phyloP scores from a whole-genome alignment of 352 stramenopile species.

The Phytophthora europaea region DNA sequence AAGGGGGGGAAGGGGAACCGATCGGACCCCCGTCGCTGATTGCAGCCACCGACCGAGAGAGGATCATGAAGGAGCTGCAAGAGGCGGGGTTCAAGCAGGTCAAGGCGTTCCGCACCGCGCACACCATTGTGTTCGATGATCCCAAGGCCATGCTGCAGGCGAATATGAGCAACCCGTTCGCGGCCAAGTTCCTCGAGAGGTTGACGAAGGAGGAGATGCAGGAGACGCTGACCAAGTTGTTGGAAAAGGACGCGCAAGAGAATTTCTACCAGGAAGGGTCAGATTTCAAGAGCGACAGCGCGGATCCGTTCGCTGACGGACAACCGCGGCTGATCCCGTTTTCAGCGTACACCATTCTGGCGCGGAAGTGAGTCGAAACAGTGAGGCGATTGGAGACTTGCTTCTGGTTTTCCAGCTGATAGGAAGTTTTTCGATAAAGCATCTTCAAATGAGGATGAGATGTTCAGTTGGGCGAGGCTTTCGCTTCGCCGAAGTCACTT shows the following conservation, averaged over 20 bases:
- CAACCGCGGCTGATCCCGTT: constrained; percentile 40
- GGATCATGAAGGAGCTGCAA: constrained; percentile 34
- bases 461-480: constrained; percentile 21
- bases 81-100: constrained; percentile 34
- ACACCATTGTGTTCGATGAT: constrained; percentile 48
- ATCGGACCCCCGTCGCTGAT: constrained; percentile 13
- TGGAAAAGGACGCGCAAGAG: constrained; percentile 31
- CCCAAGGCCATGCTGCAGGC: constrained; percentile 32
- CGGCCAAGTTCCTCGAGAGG: constrained; percentile 40
- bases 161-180: constrained; percentile 39
- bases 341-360: constrained; percentile 33
- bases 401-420: neutral
- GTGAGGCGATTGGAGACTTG: neutral
- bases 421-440: constrained; percentile 9
- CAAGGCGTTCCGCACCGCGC: constrained; percentile 35
- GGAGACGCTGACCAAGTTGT: constrained; percentile 21
- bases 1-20: constrained; percentile 18
- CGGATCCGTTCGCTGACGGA: constrained; percentile 25
- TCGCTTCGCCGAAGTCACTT: constrained; percentile 13
- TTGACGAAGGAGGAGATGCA: constrained; percentile 35
- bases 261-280: constrained; percentile 32
- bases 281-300: neutral
- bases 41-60: constrained; percentile 23
- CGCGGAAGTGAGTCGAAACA: constrained; percentile 34
- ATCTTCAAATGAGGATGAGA: constrained; percentile 10